These are phyloP conservation scores for Fragaria nilgerrensis DNA, from an alignment of 306 rosid species.

Conservation along the genomic window DNA sequence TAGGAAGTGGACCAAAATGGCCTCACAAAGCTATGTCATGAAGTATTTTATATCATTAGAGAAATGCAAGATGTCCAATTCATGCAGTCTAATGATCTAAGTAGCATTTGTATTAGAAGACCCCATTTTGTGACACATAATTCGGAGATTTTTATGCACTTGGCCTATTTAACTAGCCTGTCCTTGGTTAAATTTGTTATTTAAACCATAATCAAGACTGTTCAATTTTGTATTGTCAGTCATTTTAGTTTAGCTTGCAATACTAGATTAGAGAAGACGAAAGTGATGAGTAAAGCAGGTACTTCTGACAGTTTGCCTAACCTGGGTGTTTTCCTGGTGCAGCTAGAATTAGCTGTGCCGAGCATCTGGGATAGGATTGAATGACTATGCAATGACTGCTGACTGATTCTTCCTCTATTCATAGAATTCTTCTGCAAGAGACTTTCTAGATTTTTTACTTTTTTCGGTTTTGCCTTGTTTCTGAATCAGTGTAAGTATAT, in stretches of 20 bases:
- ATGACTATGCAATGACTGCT: conserved; percentile 34
- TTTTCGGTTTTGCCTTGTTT: background rate
- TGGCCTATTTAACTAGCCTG: background rate
- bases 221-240: background rate
- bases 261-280: conserved; percentile 37
- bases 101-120: background rate
- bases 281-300: conserved; percentile 53
- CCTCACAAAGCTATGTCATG: background rate
- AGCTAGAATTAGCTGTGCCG: conserved; percentile 39
- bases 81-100: background rate
- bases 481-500: background rate
- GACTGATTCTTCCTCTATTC: conserved; percentile 44
- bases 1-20: background rate
- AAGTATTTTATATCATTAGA: background rate
- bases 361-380: conserved; percentile 33
- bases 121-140: no score
- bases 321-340: conserved; percentile 48
- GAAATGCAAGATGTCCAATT: background rate
- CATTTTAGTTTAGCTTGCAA: conserved; percentile 4
- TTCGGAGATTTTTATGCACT: background rate
- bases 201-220: background rate
- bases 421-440: background rate
- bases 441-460: background rate
- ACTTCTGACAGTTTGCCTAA: conserved; percentile 45
- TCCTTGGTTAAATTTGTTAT: background rate